Base-by-base conservation (phyloP, 441 rosid species). In the Erodium trifolium region DNA sequence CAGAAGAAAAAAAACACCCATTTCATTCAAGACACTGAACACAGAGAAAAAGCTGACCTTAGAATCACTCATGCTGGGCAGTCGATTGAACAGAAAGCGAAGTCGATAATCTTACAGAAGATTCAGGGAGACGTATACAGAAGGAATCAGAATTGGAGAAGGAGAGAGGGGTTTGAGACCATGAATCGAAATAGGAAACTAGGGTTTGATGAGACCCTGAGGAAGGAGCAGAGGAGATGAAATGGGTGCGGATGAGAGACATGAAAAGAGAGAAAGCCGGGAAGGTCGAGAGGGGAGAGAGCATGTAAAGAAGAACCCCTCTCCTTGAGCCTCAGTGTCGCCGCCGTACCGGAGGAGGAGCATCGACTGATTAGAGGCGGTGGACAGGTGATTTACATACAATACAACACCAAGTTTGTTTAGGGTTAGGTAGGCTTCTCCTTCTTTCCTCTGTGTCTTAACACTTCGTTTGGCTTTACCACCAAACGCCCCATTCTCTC, bases 61-160 rank as follows among this genome's bases (percentile, higher is more conserved):
- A 70, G 87, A 77, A 69, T 81, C 83, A 77, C 78, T 90, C 98
- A 92, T 92, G 78, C 63, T 76, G 78, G 57, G 57, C 57, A n/a
- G 57, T 2, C 17, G 57, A 51, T 4, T 13, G 57, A 14, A 51
- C 68, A 11, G 55, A n/a, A 76, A 47, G 3, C 57, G 34, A 73
- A 59, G 72, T 63, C 57, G 67, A 65, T 49, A 77, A 65, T 6
- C 68, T 35, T 49, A 34, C 63, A 18, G 59, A 64, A 70, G 66
- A 57, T 73, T 63, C 73, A 73, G 78, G 69, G 78, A 75, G 47
- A 78, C 49, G 67, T 73, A 80, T 69, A 70, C 12, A 69, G 37
- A 73, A 73, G 68, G 70, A 5, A 70, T 77, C 73, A 67, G 74
- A 67, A 49, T 34, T 18, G 65, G 47, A 66, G 69, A 66, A 62